Conservation (phyloP, 495 filamentous ascomycete species). For the Tuber magnatum region DNA sequence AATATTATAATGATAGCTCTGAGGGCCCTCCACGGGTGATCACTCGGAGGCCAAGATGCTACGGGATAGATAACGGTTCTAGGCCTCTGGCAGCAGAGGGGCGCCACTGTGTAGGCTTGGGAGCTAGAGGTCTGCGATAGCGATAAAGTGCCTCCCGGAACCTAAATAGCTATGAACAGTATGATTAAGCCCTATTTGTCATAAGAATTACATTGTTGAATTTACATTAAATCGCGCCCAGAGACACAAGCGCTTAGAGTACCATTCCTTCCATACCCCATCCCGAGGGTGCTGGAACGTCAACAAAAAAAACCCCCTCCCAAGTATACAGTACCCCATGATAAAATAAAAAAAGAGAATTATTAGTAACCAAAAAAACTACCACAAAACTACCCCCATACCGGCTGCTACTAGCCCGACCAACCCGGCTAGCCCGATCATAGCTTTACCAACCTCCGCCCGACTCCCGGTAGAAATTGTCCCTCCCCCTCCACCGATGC, state of each 20-base stretch:
- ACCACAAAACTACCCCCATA: slow-evolving; percentile 2
- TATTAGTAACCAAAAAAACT: too few relatives aligned
- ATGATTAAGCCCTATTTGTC: background rate
- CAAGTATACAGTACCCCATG: background rate
- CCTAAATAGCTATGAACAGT: background rate
- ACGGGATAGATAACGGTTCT: background rate
- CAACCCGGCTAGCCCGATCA: background rate
- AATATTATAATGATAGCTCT: background rate
- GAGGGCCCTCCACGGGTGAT: background rate
- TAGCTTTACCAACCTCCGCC: background rate
- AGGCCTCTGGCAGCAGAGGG: too few relatives aligned
- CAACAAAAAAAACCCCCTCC: background rate
- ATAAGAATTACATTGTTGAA: background rate
- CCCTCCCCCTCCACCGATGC: background rate
- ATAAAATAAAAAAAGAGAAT: background rate
- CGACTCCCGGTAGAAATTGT: background rate
- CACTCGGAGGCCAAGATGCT: background rate
- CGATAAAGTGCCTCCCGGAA: background rate
- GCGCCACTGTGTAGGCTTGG: background rate
- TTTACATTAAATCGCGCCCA: background rate
- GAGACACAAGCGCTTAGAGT: background rate
- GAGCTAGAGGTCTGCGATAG: background rate
- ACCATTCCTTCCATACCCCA: background rate
- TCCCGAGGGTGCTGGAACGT: background rate
- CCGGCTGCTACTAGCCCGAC: background rate